These are phyloP conservation scores for Solanum virginianum DNA, from an alignment of 257 asterid species.

Conservation along the genomic window DNA sequence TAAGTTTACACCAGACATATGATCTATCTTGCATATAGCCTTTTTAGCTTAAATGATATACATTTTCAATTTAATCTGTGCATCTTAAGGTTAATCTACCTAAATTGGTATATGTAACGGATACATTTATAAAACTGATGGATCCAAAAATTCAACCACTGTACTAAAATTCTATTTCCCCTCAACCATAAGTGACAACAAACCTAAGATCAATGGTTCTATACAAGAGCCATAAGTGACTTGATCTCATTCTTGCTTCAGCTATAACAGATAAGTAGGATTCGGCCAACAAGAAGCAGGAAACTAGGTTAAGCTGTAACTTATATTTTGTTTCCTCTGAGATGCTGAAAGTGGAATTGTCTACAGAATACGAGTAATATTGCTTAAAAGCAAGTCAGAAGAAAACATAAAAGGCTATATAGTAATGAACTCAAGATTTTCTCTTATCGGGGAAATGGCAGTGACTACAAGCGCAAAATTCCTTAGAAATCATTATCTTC, in stretches of 20 bases:
- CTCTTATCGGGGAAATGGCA: not conserved
- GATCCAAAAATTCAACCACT: not conserved
- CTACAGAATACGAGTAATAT: not conserved
- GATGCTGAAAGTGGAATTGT: not conserved
- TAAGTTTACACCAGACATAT: not conserved
- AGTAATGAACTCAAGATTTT: not conserved
- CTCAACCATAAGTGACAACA: not conserved
- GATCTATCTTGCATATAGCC: not conserved
- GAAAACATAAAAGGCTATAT: not conserved
- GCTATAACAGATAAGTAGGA: not conserved
- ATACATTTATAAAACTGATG: not conserved
- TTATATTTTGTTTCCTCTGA: not conserved
- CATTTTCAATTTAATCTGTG: not conserved
- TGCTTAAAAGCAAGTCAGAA: not conserved
- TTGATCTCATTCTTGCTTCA: not conserved
- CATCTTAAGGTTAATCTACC: not conserved
- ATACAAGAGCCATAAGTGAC: not conserved
- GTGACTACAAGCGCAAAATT: slow-evolving; percentile 21
- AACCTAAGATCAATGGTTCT: not conserved
- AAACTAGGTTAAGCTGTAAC: not conserved
- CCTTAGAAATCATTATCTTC: slow-evolving; percentile 2
- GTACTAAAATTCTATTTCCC: not conserved
- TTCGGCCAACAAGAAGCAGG: not conserved
- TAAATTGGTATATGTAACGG: not conserved
- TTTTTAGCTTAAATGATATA: not conserved